Percentiles rank a stretch among this genome's conserved stretches.
phyloP scores from a whole-genome alignment of 768 basidiomycete genomes.

The Tephrocybe sp. region DNA sequence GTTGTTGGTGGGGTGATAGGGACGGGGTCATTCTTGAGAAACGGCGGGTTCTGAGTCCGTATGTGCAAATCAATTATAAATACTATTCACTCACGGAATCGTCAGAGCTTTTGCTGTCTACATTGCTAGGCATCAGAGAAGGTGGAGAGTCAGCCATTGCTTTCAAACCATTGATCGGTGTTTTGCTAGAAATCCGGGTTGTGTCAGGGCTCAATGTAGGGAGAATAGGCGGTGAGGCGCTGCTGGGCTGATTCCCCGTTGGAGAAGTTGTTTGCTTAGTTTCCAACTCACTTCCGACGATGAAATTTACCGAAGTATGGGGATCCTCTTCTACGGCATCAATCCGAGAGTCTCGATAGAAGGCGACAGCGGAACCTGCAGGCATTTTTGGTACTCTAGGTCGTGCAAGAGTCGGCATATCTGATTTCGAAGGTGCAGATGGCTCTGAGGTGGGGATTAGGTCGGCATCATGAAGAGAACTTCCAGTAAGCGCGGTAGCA shows the following conservation, averaged over 20 bases:
- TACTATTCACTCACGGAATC: slow-evolving; percentile 58
- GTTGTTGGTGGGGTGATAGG: slow-evolving; percentile 40
- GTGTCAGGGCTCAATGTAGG: slow-evolving; percentile 5
- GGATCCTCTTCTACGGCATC: slow-evolving; percentile 48
- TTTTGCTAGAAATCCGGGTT: background rate
- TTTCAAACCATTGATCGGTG: slow-evolving; percentile 20
- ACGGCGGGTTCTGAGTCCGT: slow-evolving; percentile 1
- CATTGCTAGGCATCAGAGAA: slow-evolving; percentile 31
- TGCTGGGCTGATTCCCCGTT: slow-evolving; percentile 22
- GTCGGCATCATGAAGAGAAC: slow-evolving; percentile 47
- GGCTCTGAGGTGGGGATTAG: slow-evolving; percentile 28
- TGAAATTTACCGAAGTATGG: slow-evolving; percentile 65
- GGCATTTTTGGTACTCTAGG: slow-evolving; percentile 68
- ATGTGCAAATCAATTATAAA: background rate
- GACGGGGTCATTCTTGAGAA: slow-evolving; percentile 39
- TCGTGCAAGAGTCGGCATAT: slow-evolving; percentile 32
- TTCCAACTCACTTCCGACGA: slow-evolving; percentile 75
- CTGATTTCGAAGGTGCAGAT: slow-evolving; percentile 28
- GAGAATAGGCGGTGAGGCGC: slow-evolving; percentile 17
- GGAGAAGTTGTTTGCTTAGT: slow-evolving; percentile 21
- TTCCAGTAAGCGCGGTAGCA: slow-evolving; percentile 46
- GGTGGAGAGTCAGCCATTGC: slow-evolving; percentile 20
- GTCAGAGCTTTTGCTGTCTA: slow-evolving; percentile 53
- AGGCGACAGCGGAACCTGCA: slow-evolving; percentile 68
- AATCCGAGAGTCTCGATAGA: slow-evolving; percentile 65